These are phyloP conservation scores for Pseudomonodictys pantanalensis DNA, from an alignment of 495 filamentous ascomycete genomes.

Conservation along the genomic window DNA sequence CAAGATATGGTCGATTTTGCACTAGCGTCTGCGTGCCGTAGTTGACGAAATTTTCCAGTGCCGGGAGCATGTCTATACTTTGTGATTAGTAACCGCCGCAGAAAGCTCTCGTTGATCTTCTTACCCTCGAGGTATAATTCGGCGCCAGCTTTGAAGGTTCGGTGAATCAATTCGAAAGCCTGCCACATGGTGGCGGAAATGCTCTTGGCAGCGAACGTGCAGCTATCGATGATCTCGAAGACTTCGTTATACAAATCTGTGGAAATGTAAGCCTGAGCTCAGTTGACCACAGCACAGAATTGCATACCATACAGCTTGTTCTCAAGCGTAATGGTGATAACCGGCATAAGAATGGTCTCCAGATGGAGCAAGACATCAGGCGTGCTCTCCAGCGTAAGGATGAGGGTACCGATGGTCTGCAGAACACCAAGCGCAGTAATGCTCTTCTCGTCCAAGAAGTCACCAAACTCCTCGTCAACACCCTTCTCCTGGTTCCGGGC, in stretches of 20 bases:
- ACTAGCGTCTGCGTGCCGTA: slow-evolving; percentile 78
- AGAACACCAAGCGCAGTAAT: slow-evolving; percentile 95
- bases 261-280: slow-evolving; percentile 30
- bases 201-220: slow-evolving; percentile 94
- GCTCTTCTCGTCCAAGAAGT: slow-evolving; percentile 96
- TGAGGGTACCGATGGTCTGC: slow-evolving; percentile 96
- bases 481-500: slow-evolving; percentile 72
- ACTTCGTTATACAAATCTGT: slow-evolving; percentile 91
- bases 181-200: slow-evolving; percentile 98
- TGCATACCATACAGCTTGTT: slow-evolving; percentile 83
- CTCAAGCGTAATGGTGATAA: slow-evolving; percentile 91
- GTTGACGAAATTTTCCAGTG: slow-evolving; percentile 92
- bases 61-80: slow-evolving; percentile 82
- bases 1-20: slow-evolving; percentile 79
- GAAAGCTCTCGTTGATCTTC: background rate
- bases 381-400: slow-evolving; percentile 93
- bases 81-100: slow-evolving; percentile 3
- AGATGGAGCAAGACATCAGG: slow-evolving; percentile 91
- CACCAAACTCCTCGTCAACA: slow-evolving; percentile 75
- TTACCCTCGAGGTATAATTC: slow-evolving; percentile 85
- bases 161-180: slow-evolving; percentile 92
- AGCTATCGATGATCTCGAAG: slow-evolving; percentile 98
- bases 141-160: slow-evolving; percentile 93
- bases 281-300: background rate
- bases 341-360: slow-evolving; percentile 93